Evolutionary conservation across 2,329 filamentous ascomycete species (phyloP).

Genomic region (Botrytis aclada): DNA sequence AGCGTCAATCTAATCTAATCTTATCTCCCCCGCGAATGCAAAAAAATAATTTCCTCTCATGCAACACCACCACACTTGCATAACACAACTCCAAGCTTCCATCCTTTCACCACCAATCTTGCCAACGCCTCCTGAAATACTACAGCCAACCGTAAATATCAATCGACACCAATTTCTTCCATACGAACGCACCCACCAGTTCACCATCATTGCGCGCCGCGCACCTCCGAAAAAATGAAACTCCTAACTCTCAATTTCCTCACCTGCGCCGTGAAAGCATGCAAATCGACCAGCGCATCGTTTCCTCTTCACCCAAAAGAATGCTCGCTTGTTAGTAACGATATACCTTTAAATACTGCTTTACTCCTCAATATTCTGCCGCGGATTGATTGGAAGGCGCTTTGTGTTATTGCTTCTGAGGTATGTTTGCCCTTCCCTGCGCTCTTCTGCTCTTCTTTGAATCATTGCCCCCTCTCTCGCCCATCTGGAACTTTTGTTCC

Average conservation of each 20-base stretch:
- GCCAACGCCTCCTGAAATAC: no score
- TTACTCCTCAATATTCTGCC: conserved; percentile 84
- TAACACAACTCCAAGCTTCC: not conserved
- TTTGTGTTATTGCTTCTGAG: conserved; percentile 73
- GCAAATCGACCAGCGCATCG: conserved; percentile 74
- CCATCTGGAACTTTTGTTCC: not conserved
- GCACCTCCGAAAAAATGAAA: conserved; percentile 64
- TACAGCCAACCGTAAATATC: not conserved
- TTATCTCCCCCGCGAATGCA: conserved; percentile 11
- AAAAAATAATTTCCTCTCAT: conserved; percentile 10
- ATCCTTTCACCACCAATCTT: not conserved
- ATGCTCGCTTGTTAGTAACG: conserved; percentile 81
- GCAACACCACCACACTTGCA: not conserved
- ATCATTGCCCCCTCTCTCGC: not conserved
- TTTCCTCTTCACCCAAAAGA: conserved; percentile 93
- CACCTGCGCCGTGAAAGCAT: conserved; percentile 92
- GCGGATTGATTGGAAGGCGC: conserved; percentile 81
- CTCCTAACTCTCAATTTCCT: conserved; percentile 94
- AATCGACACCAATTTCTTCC: rapidly evolving
- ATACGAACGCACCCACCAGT: not conserved
- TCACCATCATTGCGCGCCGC: not conserved
- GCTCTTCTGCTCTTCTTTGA: not conserved
- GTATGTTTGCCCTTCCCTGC: conserved; percentile 45
- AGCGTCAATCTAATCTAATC: conserved; percentile 16
- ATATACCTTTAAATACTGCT: conserved; percentile 74